These are phyloP conservation scores for Nicotiana rustica DNA, from an alignment of 305 asterid genomes.

Conservation along the genomic window DNA sequence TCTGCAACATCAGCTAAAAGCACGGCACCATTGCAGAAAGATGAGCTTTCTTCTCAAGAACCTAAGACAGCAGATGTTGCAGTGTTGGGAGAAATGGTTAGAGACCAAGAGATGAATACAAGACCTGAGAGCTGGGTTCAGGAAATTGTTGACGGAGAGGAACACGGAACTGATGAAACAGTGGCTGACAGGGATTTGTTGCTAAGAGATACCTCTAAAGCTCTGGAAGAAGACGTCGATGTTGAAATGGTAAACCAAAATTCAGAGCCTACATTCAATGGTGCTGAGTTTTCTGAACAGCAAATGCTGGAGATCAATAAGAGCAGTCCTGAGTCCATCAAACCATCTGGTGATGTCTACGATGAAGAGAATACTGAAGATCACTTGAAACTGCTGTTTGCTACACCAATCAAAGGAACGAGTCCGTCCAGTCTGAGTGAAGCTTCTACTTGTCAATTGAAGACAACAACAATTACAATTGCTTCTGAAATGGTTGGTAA, in stretches of 20 bases:
- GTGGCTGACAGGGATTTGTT: constrained; percentile 6
- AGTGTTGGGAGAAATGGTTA: constrained; percentile 30
- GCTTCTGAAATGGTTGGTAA: constrained; percentile 20
- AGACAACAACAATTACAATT: constrained; percentile 27
- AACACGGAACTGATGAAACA: constrained; percentile 16
- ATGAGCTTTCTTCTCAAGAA: constrained; percentile 41
- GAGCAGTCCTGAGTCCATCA: constrained; percentile 2
- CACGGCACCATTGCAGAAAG: constrained; percentile 34
- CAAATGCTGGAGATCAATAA: background rate
- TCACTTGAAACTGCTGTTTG: constrained; percentile 49
- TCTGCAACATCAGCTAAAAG: constrained; percentile 37
- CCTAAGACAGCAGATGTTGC: constrained; percentile 40
- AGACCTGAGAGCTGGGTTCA: background rate
- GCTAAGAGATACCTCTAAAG: constrained; percentile 23
- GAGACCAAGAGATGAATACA: background rate
- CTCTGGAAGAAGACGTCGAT: background rate
- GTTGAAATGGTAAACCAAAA: background rate
- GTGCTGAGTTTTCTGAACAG: constrained; percentile 14
- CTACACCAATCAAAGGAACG: constrained; percentile 47
- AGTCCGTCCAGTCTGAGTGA: constrained; percentile 36
- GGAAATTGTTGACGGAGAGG: background rate
- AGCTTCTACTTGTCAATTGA: constrained; percentile 38
- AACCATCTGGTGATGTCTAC: constrained; percentile 33
- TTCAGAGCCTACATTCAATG: constrained; percentile 20
- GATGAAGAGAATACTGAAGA: constrained; percentile 43